Base-by-base conservation (phyloP, 441 rosid species). In the Capsella rubella region DNA sequence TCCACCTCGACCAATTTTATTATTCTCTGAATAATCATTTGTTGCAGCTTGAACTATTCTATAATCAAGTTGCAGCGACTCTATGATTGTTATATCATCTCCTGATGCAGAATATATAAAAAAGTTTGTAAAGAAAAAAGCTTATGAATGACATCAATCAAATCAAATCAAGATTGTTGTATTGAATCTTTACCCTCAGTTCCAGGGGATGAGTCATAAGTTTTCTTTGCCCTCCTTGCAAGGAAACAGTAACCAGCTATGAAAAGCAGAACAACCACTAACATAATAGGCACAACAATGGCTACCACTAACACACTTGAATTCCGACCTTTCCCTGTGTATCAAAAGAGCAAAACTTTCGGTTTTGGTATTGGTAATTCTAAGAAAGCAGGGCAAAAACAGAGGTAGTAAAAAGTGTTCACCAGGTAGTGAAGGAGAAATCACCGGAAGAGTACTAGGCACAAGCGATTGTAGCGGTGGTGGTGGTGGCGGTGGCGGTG, bases 221-320 rank as follows among this genome's bases (percentile, higher is more conserved):
- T 6, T 53, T 63, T 76, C 46, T 53, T 75, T 0, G 15, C 50
- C 52, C 65, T 75, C 45, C 62, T 69, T 47, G 40, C 60, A 37
- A 63, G 34, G 61, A 76, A 64, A n/a, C 71, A 63, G 9, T 62
- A 70, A 25, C 60, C 37, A 69, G 74, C 74, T 31, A 70, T 39
- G 37, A 57, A 39, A 37, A 76, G 59, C 37, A 62, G 31, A 43
- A 49, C 45, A 54, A 1, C 60, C 15, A 70, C 71, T 21, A 16
- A 47, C 21, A 21, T 21, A 18, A 39, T 29, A 69, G 61, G 18
- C 2, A 69, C 71, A 40, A 63, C 76, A 29, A 76, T 63, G 21
- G 60, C 76, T 9, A 56, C 52, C 14, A 70, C 70, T 47, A 47
- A 11, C 15, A 39, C 40, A 4, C 0, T 39, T 42, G 80, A 29